Conservation (phyloP, 805 yeast species). For the Candida oleophila region DNA sequence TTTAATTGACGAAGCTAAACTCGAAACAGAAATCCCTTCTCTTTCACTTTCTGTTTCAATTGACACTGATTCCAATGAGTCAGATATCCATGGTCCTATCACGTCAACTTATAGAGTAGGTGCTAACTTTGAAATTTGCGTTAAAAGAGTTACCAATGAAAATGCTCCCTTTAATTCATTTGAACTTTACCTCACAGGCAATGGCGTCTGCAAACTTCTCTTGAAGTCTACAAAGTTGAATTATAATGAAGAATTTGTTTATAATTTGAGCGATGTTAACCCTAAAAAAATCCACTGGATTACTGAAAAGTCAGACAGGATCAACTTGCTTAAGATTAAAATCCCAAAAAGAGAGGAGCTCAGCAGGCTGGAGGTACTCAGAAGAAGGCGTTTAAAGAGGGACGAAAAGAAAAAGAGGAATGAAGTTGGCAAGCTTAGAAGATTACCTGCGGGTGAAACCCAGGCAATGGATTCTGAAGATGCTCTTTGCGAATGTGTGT, state of each 20-base stretch:
- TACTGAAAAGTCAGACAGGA: not conserved
- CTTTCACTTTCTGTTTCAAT: not conserved
- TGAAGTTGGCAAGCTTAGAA: not conserved
- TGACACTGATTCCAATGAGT: not conserved
- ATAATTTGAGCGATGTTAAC: not conserved
- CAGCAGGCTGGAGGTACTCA: not conserved
- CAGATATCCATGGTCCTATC: not conserved
- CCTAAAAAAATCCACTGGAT: not conserved
- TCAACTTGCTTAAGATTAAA: constrained; percentile 2
- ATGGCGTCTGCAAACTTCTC: not conserved
- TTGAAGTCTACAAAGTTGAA: not conserved
- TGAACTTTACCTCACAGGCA: not conserved
- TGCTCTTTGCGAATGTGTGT: constrained; percentile 1
- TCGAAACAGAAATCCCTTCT: not conserved
- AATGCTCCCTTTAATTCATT: constrained; percentile 1
- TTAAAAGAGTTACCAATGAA: constrained; percentile 2
- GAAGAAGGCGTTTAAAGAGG: constrained; percentile 4
- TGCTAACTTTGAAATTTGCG: constrained; percentile 2
- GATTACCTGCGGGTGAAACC: constrained; percentile 1
- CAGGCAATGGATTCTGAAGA: not conserved
- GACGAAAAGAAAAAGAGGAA: constrained; percentile 2
- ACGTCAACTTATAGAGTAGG: constrained; percentile 4
- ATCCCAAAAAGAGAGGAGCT: constrained; percentile 1
- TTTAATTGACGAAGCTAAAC: not conserved
- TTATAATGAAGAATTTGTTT: not conserved